These are phyloP conservation scores for Dipteronia sinensis DNA, from an alignment of 345 rosid genomes.

Conservation along the genomic window DNA sequence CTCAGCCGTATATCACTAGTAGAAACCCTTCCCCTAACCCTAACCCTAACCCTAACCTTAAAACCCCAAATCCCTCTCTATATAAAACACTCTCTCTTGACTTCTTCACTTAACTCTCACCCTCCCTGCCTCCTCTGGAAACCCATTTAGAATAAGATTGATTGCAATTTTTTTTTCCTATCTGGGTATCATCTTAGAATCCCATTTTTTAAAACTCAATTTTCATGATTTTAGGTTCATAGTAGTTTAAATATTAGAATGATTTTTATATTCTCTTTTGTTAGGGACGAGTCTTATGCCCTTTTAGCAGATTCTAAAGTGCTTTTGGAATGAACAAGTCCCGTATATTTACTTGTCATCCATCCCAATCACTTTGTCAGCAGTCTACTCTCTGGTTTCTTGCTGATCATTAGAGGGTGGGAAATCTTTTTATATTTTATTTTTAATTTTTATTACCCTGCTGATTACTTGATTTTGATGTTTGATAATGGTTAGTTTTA, in stretches of 20 bases:
- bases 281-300: conserved; percentile 31
- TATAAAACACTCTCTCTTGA: background rate
- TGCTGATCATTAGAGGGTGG: conserved; percentile 40
- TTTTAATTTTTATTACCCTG: too few relatives aligned
- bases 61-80: background rate
- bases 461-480: too few relatives aligned
- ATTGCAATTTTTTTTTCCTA: background rate
- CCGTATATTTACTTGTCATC: conserved; percentile 17
- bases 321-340: conserved; percentile 37
- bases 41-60: conserved; percentile 20
- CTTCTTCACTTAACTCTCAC: background rate
- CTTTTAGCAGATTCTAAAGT: conserved; percentile 19
- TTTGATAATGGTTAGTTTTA: too few relatives aligned
- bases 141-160: background rate
- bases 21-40: conserved; percentile 4
- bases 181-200: background rate
- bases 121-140: background rate
- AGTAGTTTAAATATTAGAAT: background rate
- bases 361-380: conserved; percentile 38
- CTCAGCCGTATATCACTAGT: conserved; percentile 2
- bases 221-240: background rate
- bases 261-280: background rate
- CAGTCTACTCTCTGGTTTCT: conserved; percentile 1
- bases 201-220: background rate
- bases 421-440: background rate